Conservation (phyloP, 2,329 filamentous ascomycete species). For the Claviceps sp. region DNA sequence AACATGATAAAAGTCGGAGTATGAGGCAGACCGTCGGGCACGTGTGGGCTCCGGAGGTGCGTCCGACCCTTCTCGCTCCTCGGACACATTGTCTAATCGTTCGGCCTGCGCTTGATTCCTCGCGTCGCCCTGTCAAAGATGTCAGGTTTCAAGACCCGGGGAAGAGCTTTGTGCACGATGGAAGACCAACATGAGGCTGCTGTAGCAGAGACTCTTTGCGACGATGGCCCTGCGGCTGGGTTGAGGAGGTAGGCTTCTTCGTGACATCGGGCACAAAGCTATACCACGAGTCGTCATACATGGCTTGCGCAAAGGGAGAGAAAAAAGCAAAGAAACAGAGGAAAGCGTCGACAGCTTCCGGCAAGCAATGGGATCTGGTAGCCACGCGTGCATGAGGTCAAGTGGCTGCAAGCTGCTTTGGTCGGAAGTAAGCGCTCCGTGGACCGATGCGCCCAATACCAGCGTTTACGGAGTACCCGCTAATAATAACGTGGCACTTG, state of each 20-base stretch:
- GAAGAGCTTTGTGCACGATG: not conserved
- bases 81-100: constrained; percentile 43
- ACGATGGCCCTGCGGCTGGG: constrained; percentile 39
- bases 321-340: not conserved
- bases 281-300: constrained; percentile 82
- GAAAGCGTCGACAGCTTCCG: not conserved
- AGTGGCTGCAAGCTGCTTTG: not conserved
- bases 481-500: not conserved
- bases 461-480: too few relatives aligned
- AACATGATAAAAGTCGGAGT: constrained; percentile 61
- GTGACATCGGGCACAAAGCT: constrained; percentile 55
- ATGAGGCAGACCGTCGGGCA: constrained; percentile 55
- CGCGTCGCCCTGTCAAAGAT: constrained; percentile 34
- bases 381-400: constrained; percentile 8
- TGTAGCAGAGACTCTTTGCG: constrained; percentile 58
- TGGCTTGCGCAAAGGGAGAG: constrained; percentile 22
- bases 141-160: constrained; percentile 11
- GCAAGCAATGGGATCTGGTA: constrained; percentile 10
- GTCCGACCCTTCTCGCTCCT: constrained; percentile 40
- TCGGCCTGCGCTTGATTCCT: constrained; percentile 36
- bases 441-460: not conserved
- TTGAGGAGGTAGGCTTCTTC: constrained; percentile 32
- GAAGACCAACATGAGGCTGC: constrained; percentile 43
- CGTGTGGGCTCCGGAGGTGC: constrained; percentile 55
- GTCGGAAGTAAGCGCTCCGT: constrained; percentile 5